These are phyloP conservation scores for Zea luxurians DNA, from an alignment of 176 grass and related monocot genomes.

Conservation along the genomic window DNA sequence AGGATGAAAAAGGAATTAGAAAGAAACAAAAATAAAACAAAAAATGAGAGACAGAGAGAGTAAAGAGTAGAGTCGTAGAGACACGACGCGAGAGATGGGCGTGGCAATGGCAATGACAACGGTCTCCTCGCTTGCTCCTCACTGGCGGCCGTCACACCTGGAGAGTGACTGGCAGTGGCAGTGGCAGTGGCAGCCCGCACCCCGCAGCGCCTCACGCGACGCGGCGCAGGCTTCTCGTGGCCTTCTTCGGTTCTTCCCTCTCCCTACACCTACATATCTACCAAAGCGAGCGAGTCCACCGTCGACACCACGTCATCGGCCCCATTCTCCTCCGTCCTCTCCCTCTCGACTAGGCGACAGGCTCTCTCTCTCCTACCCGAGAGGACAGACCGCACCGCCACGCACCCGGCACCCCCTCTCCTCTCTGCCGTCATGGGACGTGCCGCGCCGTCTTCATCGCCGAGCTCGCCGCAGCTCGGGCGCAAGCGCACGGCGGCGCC, in stretches of 20 bases:
- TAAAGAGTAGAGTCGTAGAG: too few species aligned
- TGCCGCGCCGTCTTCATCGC: constrained; percentile 12
- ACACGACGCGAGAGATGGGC: neutral
- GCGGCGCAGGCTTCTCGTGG: neutral
- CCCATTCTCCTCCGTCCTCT: neutral
- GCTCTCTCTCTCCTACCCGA: neutral
- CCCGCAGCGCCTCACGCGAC: neutral
- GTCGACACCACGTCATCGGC: neutral
- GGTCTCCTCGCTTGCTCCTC: neutral
- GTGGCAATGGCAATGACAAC: neutral
- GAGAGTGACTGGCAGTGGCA: neutral
- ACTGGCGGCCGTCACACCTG: neutral
- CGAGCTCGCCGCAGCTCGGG: constrained; percentile 45
- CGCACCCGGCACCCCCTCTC: neutral
- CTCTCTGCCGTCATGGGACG: constrained; percentile 30
- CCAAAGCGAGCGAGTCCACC: neutral
- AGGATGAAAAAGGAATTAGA: neutral
- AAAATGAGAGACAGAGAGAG: neutral
- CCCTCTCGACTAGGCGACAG: neutral
- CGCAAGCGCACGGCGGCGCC: constrained; percentile 78
- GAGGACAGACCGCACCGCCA: neutral
- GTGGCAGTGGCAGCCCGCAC: neutral
- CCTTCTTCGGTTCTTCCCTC: neutral
- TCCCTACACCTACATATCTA: neutral
- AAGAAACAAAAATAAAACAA: neutral